A percentile compares a stretch with the other conserved stretches of the same genome.
phyloP scores from a whole-genome alignment of 148 eudicot species.

The Persicaria tinctoria region DNA sequence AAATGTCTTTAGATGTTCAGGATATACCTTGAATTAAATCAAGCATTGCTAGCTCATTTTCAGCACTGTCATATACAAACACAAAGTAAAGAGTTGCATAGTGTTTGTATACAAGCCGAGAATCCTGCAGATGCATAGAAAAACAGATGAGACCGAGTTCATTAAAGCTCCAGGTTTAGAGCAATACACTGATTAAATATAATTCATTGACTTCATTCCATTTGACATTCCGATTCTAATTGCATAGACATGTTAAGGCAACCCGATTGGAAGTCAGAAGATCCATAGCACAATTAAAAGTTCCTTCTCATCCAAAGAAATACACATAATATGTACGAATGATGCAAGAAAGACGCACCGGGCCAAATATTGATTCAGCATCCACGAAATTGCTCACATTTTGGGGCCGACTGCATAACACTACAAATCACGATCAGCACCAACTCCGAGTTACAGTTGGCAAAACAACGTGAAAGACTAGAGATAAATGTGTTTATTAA shows the following conservation, averaged over 20 bases:
- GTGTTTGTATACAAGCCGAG: slow-evolving; percentile 80
- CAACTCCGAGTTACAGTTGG: background rate
- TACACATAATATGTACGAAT: background rate
- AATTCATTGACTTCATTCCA: background rate
- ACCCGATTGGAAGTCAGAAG: too few relatives aligned
- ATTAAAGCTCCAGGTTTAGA: background rate
- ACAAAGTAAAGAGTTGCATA: slow-evolving; percentile 84
- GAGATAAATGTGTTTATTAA: too few relatives aligned
- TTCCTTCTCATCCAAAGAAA: background rate
- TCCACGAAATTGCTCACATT: slow-evolving; percentile 72
- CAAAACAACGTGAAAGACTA: background rate
- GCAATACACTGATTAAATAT: background rate
- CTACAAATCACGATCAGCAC: slow-evolving; percentile 21
- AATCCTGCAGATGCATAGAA: slow-evolving; percentile 47
- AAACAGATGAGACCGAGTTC: background rate
- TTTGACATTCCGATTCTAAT: background rate
- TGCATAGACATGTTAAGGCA: background rate
- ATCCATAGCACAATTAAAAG: background rate
- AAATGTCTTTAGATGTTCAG: background rate
- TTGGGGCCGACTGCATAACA: slow-evolving; percentile 69
- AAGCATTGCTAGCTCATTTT: slow-evolving; percentile 92
- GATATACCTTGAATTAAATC: slow-evolving; percentile 89
- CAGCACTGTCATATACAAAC: slow-evolving; percentile 72
- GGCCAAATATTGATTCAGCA: slow-evolving; percentile 58
- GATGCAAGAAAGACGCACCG: slow-evolving; percentile 33